Evolutionary conservation across 2,329 filamentous ascomycete species (phyloP).

Genomic region (Aureobasidium leucospermi): DNA sequence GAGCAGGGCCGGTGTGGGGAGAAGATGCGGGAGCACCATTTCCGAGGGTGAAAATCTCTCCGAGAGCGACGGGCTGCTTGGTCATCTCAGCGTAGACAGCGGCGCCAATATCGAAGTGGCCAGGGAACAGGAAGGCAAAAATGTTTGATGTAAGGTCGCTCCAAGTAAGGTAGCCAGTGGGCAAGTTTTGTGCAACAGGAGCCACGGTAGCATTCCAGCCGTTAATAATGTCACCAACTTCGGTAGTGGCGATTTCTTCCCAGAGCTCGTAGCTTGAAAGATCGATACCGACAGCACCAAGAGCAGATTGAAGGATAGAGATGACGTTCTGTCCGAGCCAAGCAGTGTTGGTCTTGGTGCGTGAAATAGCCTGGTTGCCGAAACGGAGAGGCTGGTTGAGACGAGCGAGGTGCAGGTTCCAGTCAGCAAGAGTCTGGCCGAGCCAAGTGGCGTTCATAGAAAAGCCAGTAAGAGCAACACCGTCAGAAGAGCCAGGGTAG

Average conservation of each 20-base stretch:
- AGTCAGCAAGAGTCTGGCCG: constrained; percentile 20
- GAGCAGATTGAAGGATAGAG: constrained; percentile 38
- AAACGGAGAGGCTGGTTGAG: constrained; percentile 25
- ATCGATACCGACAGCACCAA: constrained; percentile 27
- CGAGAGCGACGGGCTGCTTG: constrained; percentile 26
- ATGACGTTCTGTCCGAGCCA: constrained; percentile 27
- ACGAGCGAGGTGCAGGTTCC: constrained; percentile 25
- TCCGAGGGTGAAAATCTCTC: constrained; percentile 24
- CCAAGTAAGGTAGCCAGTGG: constrained; percentile 25
- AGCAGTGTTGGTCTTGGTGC: neutral
- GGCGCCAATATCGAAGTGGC: constrained; percentile 24
- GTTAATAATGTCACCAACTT: constrained; percentile 20
- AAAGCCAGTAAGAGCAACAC: constrained; percentile 33
- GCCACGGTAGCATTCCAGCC: constrained; percentile 23
- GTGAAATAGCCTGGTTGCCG: constrained; percentile 16
- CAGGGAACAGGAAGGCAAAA: constrained; percentile 26
- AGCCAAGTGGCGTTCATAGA: constrained; percentile 22
- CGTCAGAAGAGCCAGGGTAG: constrained; percentile 45
- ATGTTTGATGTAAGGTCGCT: constrained; percentile 21
- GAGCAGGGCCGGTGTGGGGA: constrained; percentile 23
- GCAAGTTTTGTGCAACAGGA: constrained; percentile 12
- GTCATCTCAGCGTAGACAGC: constrained; percentile 23
- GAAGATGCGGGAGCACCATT: constrained; percentile 16
- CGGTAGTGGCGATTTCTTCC: constrained; percentile 18
- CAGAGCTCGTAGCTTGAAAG: constrained; percentile 18